These are phyloP conservation scores for Neurospora sublineolata DNA, from an alignment of 495 filamentous ascomycete species.

Conservation along the genomic window DNA sequence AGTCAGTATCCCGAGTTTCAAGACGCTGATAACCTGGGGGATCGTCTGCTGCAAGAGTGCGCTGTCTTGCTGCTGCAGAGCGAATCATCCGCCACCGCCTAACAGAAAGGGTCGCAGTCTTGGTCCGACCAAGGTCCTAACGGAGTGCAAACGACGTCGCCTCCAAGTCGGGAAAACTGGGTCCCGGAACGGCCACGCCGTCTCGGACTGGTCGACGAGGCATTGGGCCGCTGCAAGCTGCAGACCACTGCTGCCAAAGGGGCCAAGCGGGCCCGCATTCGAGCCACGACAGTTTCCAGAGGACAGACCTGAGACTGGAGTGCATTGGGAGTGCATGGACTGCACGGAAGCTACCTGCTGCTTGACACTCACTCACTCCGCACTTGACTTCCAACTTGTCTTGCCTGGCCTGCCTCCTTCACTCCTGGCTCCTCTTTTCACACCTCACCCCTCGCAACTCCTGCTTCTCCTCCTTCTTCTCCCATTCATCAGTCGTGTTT, in stretches of 20 bases:
- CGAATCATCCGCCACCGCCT: conserved; percentile 15
- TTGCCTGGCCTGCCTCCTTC: neutral
- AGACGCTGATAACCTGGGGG: neutral
- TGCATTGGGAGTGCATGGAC: neutral
- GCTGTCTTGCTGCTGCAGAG: conserved; percentile 2
- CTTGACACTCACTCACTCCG: neutral
- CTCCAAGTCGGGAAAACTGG: conserved; percentile 17
- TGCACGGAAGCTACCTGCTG: neutral
- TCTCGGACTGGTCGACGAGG: conserved; percentile 28
- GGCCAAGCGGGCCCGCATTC: conserved; percentile 33
- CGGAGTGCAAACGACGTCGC: neutral
- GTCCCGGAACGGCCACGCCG: conserved; percentile 17
- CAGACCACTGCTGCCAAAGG: conserved; percentile 36
- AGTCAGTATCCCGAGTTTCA: neutral
- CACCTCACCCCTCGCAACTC: conserved; percentile 3
- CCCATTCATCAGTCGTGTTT: conserved; percentile 2
- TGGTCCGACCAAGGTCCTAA: neutral
- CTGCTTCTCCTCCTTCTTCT: conserved; percentile 7
- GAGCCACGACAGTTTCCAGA: conserved; percentile 43
- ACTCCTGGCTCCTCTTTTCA: conserved; percentile 2
- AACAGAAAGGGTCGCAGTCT: conserved; percentile 1
- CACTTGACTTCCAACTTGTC: neutral
- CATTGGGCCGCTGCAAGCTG: conserved; percentile 43
- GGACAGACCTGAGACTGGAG: neutral
- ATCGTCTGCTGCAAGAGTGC: neutral